Evolutionary conservation across 192 early-diverging fungal genomes (phyloP).

Genomic region (Glomus cerebriforme): DNA sequence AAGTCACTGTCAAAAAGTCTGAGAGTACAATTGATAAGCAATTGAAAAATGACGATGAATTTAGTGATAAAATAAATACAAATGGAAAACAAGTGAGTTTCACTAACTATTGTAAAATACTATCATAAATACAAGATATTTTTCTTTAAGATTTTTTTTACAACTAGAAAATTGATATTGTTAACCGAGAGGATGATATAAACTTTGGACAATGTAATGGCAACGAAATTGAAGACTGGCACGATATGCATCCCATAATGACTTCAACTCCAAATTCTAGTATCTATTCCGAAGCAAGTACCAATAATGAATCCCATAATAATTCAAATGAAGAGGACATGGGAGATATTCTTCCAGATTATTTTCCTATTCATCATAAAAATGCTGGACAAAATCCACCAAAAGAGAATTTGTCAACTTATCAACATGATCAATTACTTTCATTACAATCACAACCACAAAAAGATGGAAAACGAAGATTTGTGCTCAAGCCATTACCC

Average conservation of each 20-base stretch:
- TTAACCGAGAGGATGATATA: background rate
- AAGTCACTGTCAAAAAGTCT: background rate
- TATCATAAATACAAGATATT: too few relatives aligned
- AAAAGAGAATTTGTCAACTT: too few relatives aligned
- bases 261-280: background rate
- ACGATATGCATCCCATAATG: background rate
- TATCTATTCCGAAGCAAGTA: background rate
- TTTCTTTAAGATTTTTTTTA: too few relatives aligned
- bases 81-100: background rate
- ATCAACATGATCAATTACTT: background rate
- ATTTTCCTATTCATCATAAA: background rate
- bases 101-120: background rate
- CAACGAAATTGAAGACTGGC: background rate
- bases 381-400: background rate
- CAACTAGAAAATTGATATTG: background rate
- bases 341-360: background rate
- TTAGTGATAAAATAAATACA: background rate
- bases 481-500: background rate
- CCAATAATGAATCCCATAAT: background rate
- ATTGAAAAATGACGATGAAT: background rate
- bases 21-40: background rate
- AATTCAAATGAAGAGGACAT: background rate
- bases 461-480: background rate
- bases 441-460: background rate
- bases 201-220: background rate